Evolutionary conservation across 139 green algal species (phyloP), one percentile per base, ranked within the genome.

Genomic region (Astrephomene gubernaculifera): DNA sequence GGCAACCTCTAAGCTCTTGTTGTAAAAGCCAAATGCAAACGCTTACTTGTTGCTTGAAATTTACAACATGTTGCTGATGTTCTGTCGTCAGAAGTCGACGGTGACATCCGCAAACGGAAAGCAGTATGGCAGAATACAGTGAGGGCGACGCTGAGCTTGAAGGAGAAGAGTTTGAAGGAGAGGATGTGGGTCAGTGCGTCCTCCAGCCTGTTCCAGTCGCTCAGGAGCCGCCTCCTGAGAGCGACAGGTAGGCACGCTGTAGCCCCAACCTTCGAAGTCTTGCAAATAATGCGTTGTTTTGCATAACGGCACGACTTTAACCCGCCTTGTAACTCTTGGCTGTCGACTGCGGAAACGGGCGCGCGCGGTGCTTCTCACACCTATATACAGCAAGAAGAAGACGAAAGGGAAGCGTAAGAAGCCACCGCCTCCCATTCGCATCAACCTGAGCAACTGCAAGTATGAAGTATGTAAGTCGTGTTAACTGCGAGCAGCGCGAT

Each of bases 391-490:
- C 33, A 86, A 57, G 49, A 86, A 86, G 49, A 86, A 64, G 39
- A 22, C 41, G 3, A 85, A 78, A 36, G 87, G 82, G 36, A 90
- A 90, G 53, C 79, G 75, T 45, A 89, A 86, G 68, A 90, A 90
- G 63, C 44, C 68, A 5, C 69, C 78, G 5, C 60, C 82, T 21
- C 88, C 90, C 14, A 88, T 94, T 29, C 89, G 82, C 53, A 88
- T 96, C 29, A 90, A 96, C 87, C 88, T 97, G 0, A 85, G 85
- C 31, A 85, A 71, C 60, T 97, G 94, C 92, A 96, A 96, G 57
- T 97, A 97, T 87, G 90, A 95, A 83, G 78, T 97, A 24, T 89
- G 93, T 95, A 49, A 95, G 94, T 92, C 19, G n/a, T n/a, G n/a
- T n/a, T n/a, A n/a, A n/a, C n/a, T n/a, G n/a, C n/a, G n/a, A n/a